Base-by-base conservation (phyloP, 768 basidiomycete species). In the Suillus cothurnatus region DNA sequence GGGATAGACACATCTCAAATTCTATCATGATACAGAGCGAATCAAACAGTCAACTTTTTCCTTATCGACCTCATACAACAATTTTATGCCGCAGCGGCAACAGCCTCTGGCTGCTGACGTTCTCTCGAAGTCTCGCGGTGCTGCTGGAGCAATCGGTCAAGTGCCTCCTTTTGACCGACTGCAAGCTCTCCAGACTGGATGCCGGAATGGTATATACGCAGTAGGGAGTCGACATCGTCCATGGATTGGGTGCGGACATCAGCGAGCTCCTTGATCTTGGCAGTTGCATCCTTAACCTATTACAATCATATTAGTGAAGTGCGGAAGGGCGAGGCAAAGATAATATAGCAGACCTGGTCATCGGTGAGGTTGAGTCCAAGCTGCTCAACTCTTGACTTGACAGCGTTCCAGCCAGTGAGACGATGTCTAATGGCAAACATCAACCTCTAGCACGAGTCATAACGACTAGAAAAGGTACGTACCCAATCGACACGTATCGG, bases 381-480 rank as follows among this genome's bases (percentile, higher is more conserved):
- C 77, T 99, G 97, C 81, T 99, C 97, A 28, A 97, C 97, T 76
- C 97, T 93, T 64, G 93, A 95, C 87, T 99, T 99, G 88, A 99
- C 96, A 49, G 97, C 97, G 77, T 99, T 99, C 97, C 97, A 99
- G 57, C 97, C 97, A 8, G 95, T 98, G 66, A 98, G 83, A 72
- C 95, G 93, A 78, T 97, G 95, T 32, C 94, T 93, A 66, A 61
- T 39, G 49, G 43, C 12, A 71, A 23, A 52, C 34, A 55, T 43
- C 15, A 28, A 38, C 58, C 38, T 28, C 41, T 28, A 47, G 41
- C 26, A 26, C 6, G 26, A 52, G 8, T 2, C 38, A 14, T 26
- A 23, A 55, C n/a, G 26, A 43, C 9, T 17, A 31, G 69, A 45
- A 28, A 34, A 59, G 43, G 21, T 28, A 77, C 84, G 49, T 72